Evolutionary conservation across 2,329 filamentous ascomycete species (phyloP).

Genomic region (Diplodia intermedia): DNA sequence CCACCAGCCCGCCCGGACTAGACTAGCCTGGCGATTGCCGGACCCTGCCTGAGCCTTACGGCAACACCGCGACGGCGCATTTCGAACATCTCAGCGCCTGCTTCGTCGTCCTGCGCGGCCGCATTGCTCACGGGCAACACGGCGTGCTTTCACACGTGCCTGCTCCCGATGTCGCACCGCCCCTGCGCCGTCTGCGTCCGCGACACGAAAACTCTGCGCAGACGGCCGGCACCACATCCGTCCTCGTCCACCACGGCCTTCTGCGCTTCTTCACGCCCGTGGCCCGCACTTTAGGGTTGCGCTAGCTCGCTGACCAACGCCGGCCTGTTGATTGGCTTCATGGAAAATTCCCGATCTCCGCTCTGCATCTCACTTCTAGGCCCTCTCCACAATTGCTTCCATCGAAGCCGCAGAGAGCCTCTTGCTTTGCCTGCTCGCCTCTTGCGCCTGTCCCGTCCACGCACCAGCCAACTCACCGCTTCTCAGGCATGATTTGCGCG

Average conservation of each 20-base stretch:
- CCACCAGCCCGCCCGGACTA: not conserved
- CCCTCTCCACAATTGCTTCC: conserved; percentile 22
- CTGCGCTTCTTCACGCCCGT: conserved; percentile 4
- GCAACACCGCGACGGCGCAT: not conserved
- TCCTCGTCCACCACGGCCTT: not conserved
- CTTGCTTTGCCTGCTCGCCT: not conserved
- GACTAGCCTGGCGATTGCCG: not conserved
- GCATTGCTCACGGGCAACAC: conserved; percentile 7
- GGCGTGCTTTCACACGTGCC: not conserved
- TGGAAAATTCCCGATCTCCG: conserved; percentile 2
- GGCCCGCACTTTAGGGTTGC: not conserved
- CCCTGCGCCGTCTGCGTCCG: not conserved
- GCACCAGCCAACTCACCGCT: conserved; percentile 22
- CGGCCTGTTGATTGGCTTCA: conserved; percentile 13
- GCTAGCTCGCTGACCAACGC: conserved; percentile 15
- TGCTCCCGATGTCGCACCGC: not conserved
- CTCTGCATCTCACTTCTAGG: conserved; percentile 26
- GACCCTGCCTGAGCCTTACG: not conserved
- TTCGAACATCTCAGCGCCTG: not conserved
- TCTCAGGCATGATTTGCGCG: conserved; percentile 8
- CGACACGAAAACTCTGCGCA: not conserved
- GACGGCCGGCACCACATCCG: not conserved
- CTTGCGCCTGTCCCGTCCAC: not conserved
- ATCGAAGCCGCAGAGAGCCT: not conserved
- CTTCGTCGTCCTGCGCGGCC: conserved; percentile 3